Conservation (phyloP, 176 grass and related monocot species). For the Calamus simplicifolius region DNA sequence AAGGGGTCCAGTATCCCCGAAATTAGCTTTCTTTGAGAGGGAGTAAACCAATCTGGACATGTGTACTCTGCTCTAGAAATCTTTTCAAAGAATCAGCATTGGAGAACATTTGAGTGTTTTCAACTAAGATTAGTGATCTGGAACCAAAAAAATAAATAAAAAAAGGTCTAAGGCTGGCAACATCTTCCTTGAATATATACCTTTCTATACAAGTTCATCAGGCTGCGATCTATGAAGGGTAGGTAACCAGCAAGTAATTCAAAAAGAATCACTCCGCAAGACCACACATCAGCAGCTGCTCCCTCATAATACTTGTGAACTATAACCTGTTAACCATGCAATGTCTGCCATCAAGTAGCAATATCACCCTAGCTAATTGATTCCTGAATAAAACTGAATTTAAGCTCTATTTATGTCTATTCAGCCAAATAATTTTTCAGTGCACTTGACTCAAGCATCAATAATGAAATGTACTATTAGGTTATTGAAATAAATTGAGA, state of each 20-base stretch:
- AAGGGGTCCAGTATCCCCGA: slow-evolving; percentile 50
- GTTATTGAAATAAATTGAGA: no score
- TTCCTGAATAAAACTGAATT: no score
- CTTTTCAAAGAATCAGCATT: slow-evolving; percentile 19
- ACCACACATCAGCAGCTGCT: slow-evolving; percentile 47
- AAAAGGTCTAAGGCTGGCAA: no score
- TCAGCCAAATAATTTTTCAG: no score
- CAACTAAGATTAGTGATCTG: no score
- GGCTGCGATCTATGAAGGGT: slow-evolving; percentile 49
- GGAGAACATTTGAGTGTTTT: background rate
- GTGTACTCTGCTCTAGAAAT: slow-evolving; percentile 55
- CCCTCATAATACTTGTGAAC: slow-evolving; percentile 64
- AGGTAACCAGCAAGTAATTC: slow-evolving; percentile 72
- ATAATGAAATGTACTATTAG: no score
- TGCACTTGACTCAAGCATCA: no score
- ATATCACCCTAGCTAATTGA: no score
- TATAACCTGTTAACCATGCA: slow-evolving; percentile 40
- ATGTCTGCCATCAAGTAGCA: no score
- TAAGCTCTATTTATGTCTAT: no score
- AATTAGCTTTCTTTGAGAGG: slow-evolving; percentile 51
- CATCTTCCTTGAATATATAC: slow-evolving; percentile 10
- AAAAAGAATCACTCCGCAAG: slow-evolving; percentile 65
- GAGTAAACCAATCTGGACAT: slow-evolving; percentile 52
- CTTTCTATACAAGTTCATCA: slow-evolving; percentile 58
- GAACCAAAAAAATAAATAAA: no score